Evolutionary conservation across 805 yeast species (phyloP), one percentile per base, ranked within the genome.

Genomic region (Candida silvatica): DNA sequence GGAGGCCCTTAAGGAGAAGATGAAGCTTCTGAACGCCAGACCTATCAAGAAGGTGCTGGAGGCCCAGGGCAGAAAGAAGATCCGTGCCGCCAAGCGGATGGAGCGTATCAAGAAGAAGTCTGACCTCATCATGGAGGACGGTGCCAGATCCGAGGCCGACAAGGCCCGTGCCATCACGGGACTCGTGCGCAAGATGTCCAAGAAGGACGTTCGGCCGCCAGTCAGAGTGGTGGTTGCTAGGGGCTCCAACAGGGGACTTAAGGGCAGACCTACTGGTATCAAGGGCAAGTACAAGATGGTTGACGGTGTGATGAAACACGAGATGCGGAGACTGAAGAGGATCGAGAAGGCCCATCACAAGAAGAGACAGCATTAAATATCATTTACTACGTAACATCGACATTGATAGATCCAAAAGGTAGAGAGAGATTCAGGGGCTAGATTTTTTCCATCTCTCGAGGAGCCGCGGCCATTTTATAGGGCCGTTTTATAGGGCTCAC

Each of bases 211-310:
- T 14, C 82, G 76, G 56, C 95, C 95, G 18, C 78, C 81, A 69
- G 85, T 86, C 27, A 84, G 94, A 1, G 71, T 86, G 41, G 95
- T 92, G 41, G 87, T 77, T 47, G 97, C 99, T 7, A 63, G 67
- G 33, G 97, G 97, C 51, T 58, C 66, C 25, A 88, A 92, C 61
- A 82, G 67, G 58, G 95, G 95, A 39, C 63, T 88, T 35, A 67
- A 83, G 47, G 98, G 98, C 37, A 81, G 99, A 66, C 99, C 99
- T 28, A 81, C 76, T 64, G 99, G 98, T 58, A 77, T 92, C 47
- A 86, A 79, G 60, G 99, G 99, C 63, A 87, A 85, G 58, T 92
- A 92, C 67, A 92, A 85, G 80, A 92, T 92, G 98, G 97, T 92
- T 48, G 99, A 92, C 62, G 97, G 97, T 69, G 84, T 80, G 16